A percentile compares a stretch with the other conserved stretches of the same genome.
Evolutionary conservation across 768 basidiomycete genomes (phyloP).

Genomic region (Suillus paluster): DNA sequence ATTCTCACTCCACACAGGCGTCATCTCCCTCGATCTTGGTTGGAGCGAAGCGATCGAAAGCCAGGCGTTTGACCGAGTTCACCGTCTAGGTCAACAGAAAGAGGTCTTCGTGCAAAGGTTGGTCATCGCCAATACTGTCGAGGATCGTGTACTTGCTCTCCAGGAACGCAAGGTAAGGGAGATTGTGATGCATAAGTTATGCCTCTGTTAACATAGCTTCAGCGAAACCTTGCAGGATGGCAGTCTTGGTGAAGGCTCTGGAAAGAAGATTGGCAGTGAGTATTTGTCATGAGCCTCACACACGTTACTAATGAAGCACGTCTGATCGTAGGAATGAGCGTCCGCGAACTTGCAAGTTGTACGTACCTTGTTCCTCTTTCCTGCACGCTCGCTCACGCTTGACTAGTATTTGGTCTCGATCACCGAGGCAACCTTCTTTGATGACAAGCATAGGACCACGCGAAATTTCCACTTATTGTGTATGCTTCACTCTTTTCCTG

Average conservation of each 20-base stretch:
- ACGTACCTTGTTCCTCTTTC: conserved; percentile 5
- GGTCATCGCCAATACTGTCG: conserved; percentile 63
- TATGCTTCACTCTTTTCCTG: conserved; percentile 6
- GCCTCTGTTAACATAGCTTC: conserved; percentile 1
- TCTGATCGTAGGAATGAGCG: conserved; percentile 42
- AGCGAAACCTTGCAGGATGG: conserved; percentile 59
- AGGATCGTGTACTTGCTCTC: conserved; percentile 69
- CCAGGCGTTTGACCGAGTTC: conserved; percentile 62
- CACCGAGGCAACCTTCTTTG: conserved; percentile 20
- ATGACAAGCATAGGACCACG: neutral
- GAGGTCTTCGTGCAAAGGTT: conserved; percentile 57
- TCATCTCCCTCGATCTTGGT: conserved; percentile 64
- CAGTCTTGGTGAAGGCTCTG: conserved; percentile 63
- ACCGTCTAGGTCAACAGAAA: conserved; percentile 59
- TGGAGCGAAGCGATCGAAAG: conserved; percentile 68
- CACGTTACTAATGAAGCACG: conserved; percentile 1
- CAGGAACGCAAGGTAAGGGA: conserved; percentile 61
- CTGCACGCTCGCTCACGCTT: conserved; percentile 2
- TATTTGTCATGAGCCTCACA: conserved; percentile 14
- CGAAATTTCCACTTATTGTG: neutral
- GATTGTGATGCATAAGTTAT: neutral
- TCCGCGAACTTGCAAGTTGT: conserved; percentile 53
- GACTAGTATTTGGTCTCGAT: conserved; percentile 32
- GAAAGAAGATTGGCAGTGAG: conserved; percentile 60
- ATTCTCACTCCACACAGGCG: conserved; percentile 28